Percentiles rank a stretch among this genome's conserved stretches.
These are phyloP conservation scores for Rhizopogon vulgaris DNA, from an alignment of 768 basidiomycete genomes.

Conservation along the genomic window DNA sequence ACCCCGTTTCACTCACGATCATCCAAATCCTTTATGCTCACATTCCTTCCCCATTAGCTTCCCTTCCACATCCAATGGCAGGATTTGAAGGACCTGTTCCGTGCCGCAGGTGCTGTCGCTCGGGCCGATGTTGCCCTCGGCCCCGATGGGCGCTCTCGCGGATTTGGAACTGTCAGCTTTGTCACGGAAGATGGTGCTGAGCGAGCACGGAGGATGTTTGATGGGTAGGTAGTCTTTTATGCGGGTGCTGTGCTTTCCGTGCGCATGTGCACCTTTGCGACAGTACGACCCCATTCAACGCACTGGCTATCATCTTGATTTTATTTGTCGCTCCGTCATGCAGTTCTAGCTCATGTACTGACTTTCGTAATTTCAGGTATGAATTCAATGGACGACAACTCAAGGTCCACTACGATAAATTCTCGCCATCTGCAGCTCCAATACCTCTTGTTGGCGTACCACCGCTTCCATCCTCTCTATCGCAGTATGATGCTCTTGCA, in stretches of 20 bases:
- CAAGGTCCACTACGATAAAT: conserved; percentile 91
- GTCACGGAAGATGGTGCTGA: conserved; percentile 80
- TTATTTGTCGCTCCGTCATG: not conserved
- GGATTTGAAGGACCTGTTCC: conserved; percentile 93
- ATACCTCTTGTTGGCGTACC: conserved; percentile 18
- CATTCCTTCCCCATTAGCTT: conserved; percentile 39
- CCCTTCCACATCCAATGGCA: conserved; percentile 98
- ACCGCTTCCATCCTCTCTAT: conserved; percentile 8
- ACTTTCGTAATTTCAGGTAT: conserved; percentile 41
- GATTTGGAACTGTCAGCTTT: conserved; percentile 90
- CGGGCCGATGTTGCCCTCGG: conserved; percentile 90
- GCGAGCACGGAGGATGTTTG: conserved; percentile 79
- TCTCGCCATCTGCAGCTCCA: conserved; percentile 36
- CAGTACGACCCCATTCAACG: not conserved
- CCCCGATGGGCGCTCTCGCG: conserved; percentile 81
- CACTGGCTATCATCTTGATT: not conserved
- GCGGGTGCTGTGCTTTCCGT: not conserved
- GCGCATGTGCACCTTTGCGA: too few relatives aligned
- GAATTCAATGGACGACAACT: conserved; percentile 84
- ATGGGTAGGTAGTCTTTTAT: conserved; percentile 56
- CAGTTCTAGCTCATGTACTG: conserved; percentile 4
- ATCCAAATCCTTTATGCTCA: not conserved
- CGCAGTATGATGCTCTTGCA: conserved; percentile 17
- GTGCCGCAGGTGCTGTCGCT: conserved; percentile 83
- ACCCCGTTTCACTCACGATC: not conserved